Percentiles rank a stretch among this genome's conserved stretches.
Conservation (phyloP, 1,284 basidiomycete genomes). For the Ganoderma lingzhi region DNA sequence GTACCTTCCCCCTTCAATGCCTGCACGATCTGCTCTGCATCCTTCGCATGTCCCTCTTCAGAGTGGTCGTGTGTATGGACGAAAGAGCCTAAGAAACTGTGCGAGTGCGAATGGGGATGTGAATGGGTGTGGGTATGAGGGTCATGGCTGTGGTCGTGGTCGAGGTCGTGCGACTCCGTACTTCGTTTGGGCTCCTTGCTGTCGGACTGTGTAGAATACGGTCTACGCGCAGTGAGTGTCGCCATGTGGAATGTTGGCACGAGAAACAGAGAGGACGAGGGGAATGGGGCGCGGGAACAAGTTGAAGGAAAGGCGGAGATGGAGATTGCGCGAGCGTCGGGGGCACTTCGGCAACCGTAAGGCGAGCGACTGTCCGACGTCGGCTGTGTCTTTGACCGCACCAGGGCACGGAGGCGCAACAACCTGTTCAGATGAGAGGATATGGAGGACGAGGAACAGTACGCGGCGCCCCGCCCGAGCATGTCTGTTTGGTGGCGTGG, state of each 20-base stretch:
- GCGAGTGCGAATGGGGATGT: conserved; percentile 65
- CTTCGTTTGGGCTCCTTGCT: conserved; percentile 39
- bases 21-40: conserved; percentile 76
- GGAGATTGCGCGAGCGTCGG: conserved; percentile 26
- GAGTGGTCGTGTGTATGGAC: conserved; percentile 71
- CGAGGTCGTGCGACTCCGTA: conserved; percentile 23
- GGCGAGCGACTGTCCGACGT: conserved; percentile 3
- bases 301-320: neutral
- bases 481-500: conserved; percentile 14
- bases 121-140: conserved; percentile 42
- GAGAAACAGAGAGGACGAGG: conserved; percentile 8
- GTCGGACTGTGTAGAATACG: conserved; percentile 40
- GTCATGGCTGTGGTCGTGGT: conserved; percentile 39
- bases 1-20: conserved; percentile 73
- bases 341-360: conserved; percentile 18
- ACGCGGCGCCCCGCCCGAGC: conserved; percentile 25
- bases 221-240: conserved; percentile 32
- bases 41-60: conserved; percentile 71
- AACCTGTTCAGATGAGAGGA: conserved; percentile 8
- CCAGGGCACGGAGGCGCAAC: neutral
- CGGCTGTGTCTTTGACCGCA: conserved; percentile 2
- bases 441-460: conserved; percentile 14
- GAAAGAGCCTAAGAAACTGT: conserved; percentile 57
- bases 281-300: neutral
- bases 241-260: conserved; percentile 28